A percentile compares a stretch with the other conserved stretches of the same genome.
Evolutionary conservation across 2,329 filamentous ascomycete species (phyloP).

Genomic region (Ophiostoma pallidulum): DNA sequence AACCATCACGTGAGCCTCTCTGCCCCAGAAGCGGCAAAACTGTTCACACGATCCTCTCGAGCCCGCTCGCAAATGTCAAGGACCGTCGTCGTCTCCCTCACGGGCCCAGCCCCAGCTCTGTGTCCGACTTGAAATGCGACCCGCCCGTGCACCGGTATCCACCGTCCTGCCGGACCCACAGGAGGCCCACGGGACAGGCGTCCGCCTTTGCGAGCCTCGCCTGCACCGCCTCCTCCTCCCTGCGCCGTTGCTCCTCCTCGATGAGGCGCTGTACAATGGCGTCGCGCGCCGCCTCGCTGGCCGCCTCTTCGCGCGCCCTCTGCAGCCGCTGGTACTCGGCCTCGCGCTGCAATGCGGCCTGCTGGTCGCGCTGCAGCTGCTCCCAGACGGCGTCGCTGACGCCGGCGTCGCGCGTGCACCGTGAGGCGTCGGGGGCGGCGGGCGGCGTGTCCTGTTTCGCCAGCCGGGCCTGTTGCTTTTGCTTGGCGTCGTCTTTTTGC

Average conservation of each 20-base stretch:
- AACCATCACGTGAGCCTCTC: no score
- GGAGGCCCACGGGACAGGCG: slow-evolving; percentile 44
- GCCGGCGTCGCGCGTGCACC: slow-evolving; percentile 38
- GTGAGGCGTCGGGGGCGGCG: neutral
- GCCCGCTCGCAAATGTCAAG: no score
- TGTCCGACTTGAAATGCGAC: neutral
- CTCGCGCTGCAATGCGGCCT: slow-evolving; percentile 29
- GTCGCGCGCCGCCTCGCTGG: slow-evolving; percentile 25
- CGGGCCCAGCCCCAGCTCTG: neutral
- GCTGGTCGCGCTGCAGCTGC: slow-evolving; percentile 44
- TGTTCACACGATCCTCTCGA: no score
- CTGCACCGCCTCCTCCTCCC: slow-evolving; percentile 29
- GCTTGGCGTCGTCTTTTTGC: no score
- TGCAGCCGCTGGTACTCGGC: slow-evolving; percentile 24
- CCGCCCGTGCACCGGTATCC: slow-evolving; percentile 4
- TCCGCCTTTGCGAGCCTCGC: slow-evolving; percentile 43
- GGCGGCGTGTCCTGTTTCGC: neutral
- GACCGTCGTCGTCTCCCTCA: no score
- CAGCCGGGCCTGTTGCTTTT: neutral
- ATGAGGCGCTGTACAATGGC: slow-evolving; percentile 28
- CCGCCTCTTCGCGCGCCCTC: slow-evolving; percentile 16
- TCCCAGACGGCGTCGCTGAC: slow-evolving; percentile 54
- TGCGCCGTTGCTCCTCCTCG: slow-evolving; percentile 30
- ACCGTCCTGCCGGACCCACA: neutral
- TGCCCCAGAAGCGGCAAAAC: no score